A percentile compares a stretch with the other conserved stretches of the same genome.
Evolutionary conservation across 73 alveolate species (phyloP).

Genomic region (Effrenium voratum): DNA sequence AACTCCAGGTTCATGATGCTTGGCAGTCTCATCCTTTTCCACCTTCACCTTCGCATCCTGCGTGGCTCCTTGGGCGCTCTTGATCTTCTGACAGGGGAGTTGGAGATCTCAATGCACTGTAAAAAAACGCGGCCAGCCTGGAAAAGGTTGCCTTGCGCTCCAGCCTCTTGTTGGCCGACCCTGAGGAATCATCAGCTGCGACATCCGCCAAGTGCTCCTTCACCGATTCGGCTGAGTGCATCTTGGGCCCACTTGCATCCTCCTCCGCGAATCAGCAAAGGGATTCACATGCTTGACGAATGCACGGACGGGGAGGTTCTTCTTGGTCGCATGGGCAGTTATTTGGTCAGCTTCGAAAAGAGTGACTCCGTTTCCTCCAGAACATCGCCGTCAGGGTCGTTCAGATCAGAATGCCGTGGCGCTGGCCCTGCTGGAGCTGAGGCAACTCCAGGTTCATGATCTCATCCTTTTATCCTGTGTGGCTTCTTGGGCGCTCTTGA

Average conservation of each 20-base stretch:
- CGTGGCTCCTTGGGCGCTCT: too few species aligned
- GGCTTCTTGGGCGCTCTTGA: not conserved
- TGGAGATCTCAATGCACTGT: not conserved
- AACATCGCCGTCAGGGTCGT: not conserved
- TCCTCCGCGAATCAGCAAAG: not conserved
- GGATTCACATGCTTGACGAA: not conserved
- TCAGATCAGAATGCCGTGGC: not conserved
- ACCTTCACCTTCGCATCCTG: not conserved
- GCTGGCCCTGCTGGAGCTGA: not conserved
- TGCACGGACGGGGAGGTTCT: not conserved
- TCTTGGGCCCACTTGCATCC: not conserved
- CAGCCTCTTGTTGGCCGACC: not conserved
- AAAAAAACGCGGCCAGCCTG: not conserved
- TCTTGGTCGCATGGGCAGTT: too few species aligned
- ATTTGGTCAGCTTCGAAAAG: not conserved
- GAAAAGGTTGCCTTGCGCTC: not conserved
- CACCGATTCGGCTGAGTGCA: conserved; percentile 2
- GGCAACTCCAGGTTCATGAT: not conserved
- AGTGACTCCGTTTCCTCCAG: not conserved
- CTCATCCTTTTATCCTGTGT: not conserved
- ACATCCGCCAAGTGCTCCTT: not conserved
- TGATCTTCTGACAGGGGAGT: not conserved
- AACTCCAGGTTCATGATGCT: not conserved
- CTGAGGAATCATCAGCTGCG: not conserved
- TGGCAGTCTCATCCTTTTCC: not conserved